Percentiles rank a stretch among this genome's conserved stretches.
Conservation (phyloP, 2,329 filamentous ascomycete species). For the Seiridium unicorne region DNA sequence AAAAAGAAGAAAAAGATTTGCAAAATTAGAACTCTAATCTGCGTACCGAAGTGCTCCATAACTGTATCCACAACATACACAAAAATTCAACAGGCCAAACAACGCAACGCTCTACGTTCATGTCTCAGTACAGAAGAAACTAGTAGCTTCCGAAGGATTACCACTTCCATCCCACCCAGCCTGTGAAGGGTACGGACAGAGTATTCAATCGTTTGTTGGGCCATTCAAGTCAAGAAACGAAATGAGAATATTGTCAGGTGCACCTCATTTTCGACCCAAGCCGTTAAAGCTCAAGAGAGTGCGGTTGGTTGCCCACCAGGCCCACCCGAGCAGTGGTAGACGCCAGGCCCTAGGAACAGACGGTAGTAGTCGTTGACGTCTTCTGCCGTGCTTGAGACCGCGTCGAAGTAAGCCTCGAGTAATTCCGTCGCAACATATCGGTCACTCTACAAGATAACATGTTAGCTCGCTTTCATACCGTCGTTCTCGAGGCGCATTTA, state of each 20-base stretch:
- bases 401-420: background rate
- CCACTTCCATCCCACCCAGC: background rate
- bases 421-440: background rate
- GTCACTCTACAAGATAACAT: background rate
- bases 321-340: conserved; percentile 1
- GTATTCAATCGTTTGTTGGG: background rate
- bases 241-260: background rate
- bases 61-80: too few relatives aligned
- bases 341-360: background rate
- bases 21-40: too few relatives aligned
- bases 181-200: background rate
- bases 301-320: background rate
- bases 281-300: background rate
- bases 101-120: too few relatives aligned
- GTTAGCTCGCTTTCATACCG: background rate
- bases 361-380: background rate
- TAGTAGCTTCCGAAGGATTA: too few relatives aligned
- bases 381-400: background rate
- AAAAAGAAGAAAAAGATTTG: too few relatives aligned
- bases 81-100: too few relatives aligned
- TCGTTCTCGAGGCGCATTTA: background rate
- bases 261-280: conserved; percentile 6
- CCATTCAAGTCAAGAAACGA: background rate
- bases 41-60: too few relatives aligned
- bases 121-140: too few relatives aligned